phyloP scores from a whole-genome alignment of 2,329 filamentous ascomycete species.

The Aspergillus sp. region DNA sequence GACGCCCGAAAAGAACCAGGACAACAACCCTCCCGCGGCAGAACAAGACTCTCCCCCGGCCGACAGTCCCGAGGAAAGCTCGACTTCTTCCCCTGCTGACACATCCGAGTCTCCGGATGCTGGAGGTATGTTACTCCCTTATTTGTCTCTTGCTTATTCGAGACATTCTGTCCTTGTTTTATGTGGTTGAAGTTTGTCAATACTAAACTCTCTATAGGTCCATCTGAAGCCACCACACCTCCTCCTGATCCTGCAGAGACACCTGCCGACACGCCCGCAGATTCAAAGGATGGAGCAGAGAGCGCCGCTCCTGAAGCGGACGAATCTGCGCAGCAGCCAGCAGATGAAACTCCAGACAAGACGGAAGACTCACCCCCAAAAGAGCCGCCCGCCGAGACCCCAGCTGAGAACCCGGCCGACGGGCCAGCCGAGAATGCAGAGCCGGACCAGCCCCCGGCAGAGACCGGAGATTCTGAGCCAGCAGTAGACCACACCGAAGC shows the following conservation, averaged over 20 bases:
- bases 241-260: constrained; percentile 22
- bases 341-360: constrained; percentile 7
- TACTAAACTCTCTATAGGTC: constrained; percentile 21
- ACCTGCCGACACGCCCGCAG: constrained; percentile 12
- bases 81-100: constrained; percentile 25
- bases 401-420: constrained; percentile 7
- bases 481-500: constrained; percentile 12
- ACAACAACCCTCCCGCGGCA: constrained; percentile 30
- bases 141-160: background rate
- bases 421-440: constrained; percentile 5
- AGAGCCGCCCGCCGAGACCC: constrained; percentile 15
- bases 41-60: constrained; percentile 17
- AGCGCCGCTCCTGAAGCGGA: constrained; percentile 11
- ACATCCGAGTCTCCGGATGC: constrained; percentile 23
- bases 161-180: background rate
- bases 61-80: constrained; percentile 20
- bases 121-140: constrained; percentile 26
- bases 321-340: constrained; percentile 6
- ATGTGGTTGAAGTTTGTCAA: background rate
- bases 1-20: constrained; percentile 38
- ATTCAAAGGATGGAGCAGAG: constrained; percentile 22
- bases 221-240: constrained; percentile 26
- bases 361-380: constrained; percentile 11
- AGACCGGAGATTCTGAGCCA: constrained; percentile 3
- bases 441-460: constrained; percentile 4